Evolutionary conservation across 805 yeast species (phyloP), one percentile per base, ranked within the genome.

Genomic region (Candida chilensis): DNA sequence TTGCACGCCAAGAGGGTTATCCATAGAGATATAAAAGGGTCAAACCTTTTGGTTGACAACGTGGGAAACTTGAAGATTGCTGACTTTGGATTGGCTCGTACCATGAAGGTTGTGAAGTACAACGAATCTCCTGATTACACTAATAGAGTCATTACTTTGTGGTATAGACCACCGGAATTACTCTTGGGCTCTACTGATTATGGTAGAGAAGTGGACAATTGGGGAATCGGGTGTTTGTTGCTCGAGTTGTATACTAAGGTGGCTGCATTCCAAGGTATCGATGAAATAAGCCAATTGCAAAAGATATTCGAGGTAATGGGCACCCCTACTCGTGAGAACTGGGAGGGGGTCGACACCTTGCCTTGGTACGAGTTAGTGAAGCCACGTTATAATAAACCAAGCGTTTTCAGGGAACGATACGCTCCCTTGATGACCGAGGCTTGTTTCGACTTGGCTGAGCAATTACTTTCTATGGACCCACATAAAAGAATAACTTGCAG

Each of bases 121-220:
- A 64, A 66, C 6, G 71, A 70, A 28, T 62, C 71, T 14, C 82
- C 84, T 3, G 92, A 87, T 43, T 90, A 90, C 54, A 90, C 98
- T 2, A 92, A 92, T 50, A 60, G 98, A 33, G 97, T 92, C 24
- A 92, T 92, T 32, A 92, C 98, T 0, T 60, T 92, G 22, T 92
- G 98, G 98, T 90, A 92, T 52, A 70, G 98, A 35, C 98, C 98
- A 1, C 97, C 97, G 0, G 98, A 90, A 52, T 65, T 92, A 19
- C 59, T 92, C 22, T 54, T 92, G 34, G 98, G 98, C 1, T 77
- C 95, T 0, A 88, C 97, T 0, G 78, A 77, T 35, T 92, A 92
- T 54, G 92, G 88, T 0, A 59, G 86, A 24, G 95, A 84, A 43
- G 92, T 92, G 7, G 98, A 92, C 48, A 77, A 86, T 41, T 92